phyloP scores from a whole-genome alignment of 495 filamentous ascomycete species.

The Podospora bellae-mahoneyi region DNA sequence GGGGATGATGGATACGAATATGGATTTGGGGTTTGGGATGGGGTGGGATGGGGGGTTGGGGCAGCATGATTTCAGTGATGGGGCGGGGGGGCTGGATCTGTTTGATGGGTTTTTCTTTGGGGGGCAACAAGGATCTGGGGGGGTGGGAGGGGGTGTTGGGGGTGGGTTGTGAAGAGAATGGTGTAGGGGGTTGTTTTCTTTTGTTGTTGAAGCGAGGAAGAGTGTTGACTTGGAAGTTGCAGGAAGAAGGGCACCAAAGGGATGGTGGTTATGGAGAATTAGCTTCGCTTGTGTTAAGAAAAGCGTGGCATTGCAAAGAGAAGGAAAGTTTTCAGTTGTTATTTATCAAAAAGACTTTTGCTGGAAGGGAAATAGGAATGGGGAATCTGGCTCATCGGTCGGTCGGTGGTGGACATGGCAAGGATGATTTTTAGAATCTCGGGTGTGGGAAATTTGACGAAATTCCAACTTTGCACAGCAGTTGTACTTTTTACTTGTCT shows the following conservation, averaged over 20 bases:
- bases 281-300: too few relatives aligned
- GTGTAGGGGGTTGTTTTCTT: background rate
- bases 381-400: background rate
- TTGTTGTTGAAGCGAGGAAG: background rate
- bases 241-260: too few relatives aligned
- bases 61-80: conserved; percentile 78
- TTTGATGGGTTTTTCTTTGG: conserved; percentile 95
- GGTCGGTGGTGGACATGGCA: background rate
- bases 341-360: background rate
- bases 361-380: background rate
- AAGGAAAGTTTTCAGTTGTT: background rate
- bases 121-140: conserved; percentile 37
- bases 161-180: background rate
- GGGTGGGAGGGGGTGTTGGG: conserved; percentile 9
- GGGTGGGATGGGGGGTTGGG: conserved; percentile 53
- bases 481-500: background rate
- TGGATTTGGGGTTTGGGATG: conserved; percentile 73
- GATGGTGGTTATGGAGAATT: too few relatives aligned
- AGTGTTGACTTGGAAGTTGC: too few relatives aligned
- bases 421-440: background rate
- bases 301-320: too few relatives aligned
- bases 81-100: conserved; percentile 67
- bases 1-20: conserved; percentile 37
- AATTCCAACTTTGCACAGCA: background rate
- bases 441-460: background rate